Conservation (phyloP, 176 grass and related monocot species). For the Eragrostis nindensis region DNA sequence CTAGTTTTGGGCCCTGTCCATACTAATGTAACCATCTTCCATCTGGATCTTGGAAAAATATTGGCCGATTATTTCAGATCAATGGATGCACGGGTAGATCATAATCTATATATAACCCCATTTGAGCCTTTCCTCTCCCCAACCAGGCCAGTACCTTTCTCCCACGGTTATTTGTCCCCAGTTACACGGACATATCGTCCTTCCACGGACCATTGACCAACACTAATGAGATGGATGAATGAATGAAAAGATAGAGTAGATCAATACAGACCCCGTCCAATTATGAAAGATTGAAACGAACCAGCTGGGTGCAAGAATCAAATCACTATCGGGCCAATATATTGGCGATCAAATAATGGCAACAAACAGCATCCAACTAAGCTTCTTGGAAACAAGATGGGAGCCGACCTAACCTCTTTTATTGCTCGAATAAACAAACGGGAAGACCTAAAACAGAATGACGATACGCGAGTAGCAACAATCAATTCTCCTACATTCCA, state of each 20-base stretch:
- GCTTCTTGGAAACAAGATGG: constrained; percentile 22
- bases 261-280: constrained; percentile 1
- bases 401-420: constrained; percentile 27
- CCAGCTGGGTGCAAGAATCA: constrained; percentile 38
- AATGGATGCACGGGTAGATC: background rate
- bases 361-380: constrained; percentile 34
- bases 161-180: background rate
- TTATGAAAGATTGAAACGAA: constrained; percentile 14
- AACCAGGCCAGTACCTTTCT: background rate
- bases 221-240: background rate
- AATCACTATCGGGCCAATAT: constrained; percentile 20
- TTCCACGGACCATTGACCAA: constrained; percentile 25
- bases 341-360: constrained; percentile 18
- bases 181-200: background rate
- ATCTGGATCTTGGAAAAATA: background rate
- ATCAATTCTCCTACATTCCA: background rate
- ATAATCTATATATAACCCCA: background rate
- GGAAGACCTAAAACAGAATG: background rate
- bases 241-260: constrained; percentile 14
- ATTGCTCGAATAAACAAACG: background rate
- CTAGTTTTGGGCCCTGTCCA: too few species aligned
- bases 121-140: background rate
- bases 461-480: background rate
- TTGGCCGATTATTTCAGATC: background rate
- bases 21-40: too few species aligned